These are phyloP conservation scores for Ophiostoma pallidulum DNA, from an alignment of 2,329 filamentous ascomycete genomes.

Conservation along the genomic window DNA sequence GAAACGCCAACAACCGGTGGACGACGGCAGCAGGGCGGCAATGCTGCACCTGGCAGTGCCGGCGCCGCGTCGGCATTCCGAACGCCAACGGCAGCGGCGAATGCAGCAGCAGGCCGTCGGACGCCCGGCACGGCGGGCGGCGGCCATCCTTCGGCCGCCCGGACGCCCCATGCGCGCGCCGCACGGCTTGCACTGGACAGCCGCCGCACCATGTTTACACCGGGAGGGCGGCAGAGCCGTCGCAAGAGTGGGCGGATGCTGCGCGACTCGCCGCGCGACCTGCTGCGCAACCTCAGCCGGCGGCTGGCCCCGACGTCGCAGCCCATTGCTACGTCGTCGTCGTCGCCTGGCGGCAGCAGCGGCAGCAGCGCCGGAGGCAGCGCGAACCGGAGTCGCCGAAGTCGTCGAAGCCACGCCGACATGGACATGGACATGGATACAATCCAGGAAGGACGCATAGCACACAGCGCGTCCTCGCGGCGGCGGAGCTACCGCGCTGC, in stretches of 20 bases:
- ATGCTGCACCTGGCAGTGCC: background rate
- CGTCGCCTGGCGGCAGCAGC: conserved; percentile 24
- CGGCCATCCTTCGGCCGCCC: conserved; percentile 37
- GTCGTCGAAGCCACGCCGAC: no score
- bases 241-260: conserved; percentile 47
- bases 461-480: background rate
- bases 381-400: no score
- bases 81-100: conserved; percentile 10
- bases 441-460: background rate
- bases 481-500: background rate
- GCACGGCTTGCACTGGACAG: conserved; percentile 49
- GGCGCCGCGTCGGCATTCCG: conserved; percentile 6
- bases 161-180: conserved; percentile 52
- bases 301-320: conserved; percentile 41
- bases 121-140: conserved; percentile 30
- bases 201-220: conserved; percentile 51
- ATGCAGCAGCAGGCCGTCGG: conserved; percentile 22
- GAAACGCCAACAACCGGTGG: conserved; percentile 8
- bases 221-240: conserved; percentile 39
- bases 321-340: conserved; percentile 38
- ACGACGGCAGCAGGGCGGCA: background rate
- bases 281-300: conserved; percentile 45
- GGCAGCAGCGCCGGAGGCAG: background rate
- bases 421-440: conserved; percentile 7
- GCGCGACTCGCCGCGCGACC: conserved; percentile 45